phyloP scores from a whole-genome alignment of 2,329 filamentous ascomycete species.

The Paracoccidioides lutzii region DNA sequence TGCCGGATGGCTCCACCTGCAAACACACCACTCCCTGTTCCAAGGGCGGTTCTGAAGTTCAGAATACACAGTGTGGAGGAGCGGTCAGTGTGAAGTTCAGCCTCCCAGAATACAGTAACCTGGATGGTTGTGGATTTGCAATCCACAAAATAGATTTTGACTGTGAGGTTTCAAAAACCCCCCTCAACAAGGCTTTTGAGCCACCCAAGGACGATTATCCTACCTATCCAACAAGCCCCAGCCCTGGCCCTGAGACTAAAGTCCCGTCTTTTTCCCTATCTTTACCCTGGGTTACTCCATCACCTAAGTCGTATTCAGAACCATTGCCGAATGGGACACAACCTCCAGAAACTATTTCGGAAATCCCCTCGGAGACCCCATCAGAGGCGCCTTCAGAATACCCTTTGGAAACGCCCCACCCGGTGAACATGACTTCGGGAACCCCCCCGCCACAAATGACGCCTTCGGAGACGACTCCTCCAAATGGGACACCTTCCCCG shows the following conservation, averaged over 20 bases:
- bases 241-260: neutral
- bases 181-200: neutral
- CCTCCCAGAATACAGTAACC: conserved; percentile 42
- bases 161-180: conserved; percentile 36
- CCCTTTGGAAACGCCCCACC: too few species aligned
- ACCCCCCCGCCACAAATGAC: neutral
- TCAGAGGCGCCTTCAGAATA: neutral
- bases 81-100: conserved; percentile 66
- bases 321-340: neutral
- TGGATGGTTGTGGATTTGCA: conserved; percentile 55
- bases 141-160: conserved; percentile 65
- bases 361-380: neutral
- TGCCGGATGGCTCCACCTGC: conserved; percentile 71
- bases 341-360: neutral
- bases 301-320: neutral
- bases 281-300: neutral
- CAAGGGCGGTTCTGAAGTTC: conserved; percentile 52
- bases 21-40: conserved; percentile 62
- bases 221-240: neutral
- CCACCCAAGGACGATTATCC: neutral
- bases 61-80: conserved; percentile 86
- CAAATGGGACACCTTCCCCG: neutral
- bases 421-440: neutral
- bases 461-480: neutral
- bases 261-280: neutral